A percentile compares a stretch with the other conserved stretches of the same genome.
These are phyloP conservation scores for Wickerhamiella lipophila DNA, from an alignment of 805 yeast genomes.

Conservation along the genomic window DNA sequence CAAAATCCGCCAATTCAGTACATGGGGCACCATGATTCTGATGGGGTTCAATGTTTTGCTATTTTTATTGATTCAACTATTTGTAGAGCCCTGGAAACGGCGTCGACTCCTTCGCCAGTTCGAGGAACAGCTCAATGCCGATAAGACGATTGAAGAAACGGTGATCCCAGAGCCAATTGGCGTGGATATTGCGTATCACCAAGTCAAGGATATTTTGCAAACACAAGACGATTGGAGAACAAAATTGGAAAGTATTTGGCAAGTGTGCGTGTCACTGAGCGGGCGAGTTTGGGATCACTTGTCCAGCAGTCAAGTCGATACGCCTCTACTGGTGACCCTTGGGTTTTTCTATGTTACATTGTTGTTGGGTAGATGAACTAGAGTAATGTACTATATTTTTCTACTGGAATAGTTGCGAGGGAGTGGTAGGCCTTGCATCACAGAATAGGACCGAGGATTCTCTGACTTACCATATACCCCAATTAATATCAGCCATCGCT, in stretches of 20 bases:
- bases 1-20: slow-evolving; percentile 81
- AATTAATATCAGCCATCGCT: too few relatives aligned
- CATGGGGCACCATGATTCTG: slow-evolving; percentile 89
- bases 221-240: neutral
- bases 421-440: too few relatives aligned
- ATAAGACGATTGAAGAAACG: neutral
- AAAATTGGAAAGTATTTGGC: neutral
- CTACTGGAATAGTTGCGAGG: too few relatives aligned
- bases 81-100: slow-evolving; percentile 93
- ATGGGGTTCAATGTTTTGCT: slow-evolving; percentile 77
- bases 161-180: neutral
- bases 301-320: neutral
- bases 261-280: neutral
- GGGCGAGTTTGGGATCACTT: neutral
- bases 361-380: neutral
- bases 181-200: neutral
- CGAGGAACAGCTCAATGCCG: slow-evolving; percentile 53
- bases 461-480: too few relatives aligned
- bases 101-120: slow-evolving; percentile 66
- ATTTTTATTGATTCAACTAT: slow-evolving; percentile 68
- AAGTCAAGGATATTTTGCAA: neutral
- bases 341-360: neutral
- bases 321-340: neutral
- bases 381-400: too few relatives aligned
- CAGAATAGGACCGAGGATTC: too few relatives aligned